Evolutionary conservation across 106 monocot species (phyloP).

Genomic region (Xerophyta viscosa): DNA sequence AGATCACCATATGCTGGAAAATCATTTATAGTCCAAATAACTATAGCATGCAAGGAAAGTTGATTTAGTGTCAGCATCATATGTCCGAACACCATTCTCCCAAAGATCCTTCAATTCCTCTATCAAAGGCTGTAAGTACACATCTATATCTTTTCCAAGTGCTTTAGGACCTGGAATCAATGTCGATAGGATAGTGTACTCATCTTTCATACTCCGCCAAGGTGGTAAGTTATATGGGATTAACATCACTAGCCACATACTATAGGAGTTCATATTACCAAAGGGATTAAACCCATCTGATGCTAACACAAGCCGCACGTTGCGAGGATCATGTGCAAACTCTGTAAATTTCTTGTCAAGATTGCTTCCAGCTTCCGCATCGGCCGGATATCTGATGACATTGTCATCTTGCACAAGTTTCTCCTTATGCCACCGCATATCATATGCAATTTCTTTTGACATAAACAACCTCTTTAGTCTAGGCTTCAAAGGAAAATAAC

Average conservation of each 20-base stretch:
- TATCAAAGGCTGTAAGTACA: constrained; percentile 9
- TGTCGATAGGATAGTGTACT: neutral
- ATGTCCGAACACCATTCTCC: constrained; percentile 1
- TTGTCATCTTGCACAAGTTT: neutral
- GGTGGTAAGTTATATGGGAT: constrained; percentile 8
- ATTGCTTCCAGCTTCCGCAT: neutral
- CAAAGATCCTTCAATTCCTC: neutral
- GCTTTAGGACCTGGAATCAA: neutral
- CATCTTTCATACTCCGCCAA: constrained; percentile 4
- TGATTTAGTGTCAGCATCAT: constrained; percentile 5
- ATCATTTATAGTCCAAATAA: constrained; percentile 12
- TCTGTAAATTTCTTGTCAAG: neutral
- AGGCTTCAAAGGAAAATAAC: constrained; percentile 1
- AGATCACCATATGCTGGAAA: constrained; percentile 13
- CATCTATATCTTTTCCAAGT: constrained; percentile 5
- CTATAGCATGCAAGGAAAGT: constrained; percentile 8
- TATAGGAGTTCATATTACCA: constrained; percentile 1
- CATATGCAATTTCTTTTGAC: constrained; percentile 2
- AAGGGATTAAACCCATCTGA: constrained; percentile 9
- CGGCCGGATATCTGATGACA: neutral
- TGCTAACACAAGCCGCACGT: constrained; percentile 8
- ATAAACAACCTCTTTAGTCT: constrained; percentile 6
- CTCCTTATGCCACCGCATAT: constrained; percentile 1
- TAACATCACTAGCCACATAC: neutral
- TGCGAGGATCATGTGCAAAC: neutral